Evolutionary conservation across 345 rosid genomes (phyloP).

Genomic region (Euphorbia tirucalli): DNA sequence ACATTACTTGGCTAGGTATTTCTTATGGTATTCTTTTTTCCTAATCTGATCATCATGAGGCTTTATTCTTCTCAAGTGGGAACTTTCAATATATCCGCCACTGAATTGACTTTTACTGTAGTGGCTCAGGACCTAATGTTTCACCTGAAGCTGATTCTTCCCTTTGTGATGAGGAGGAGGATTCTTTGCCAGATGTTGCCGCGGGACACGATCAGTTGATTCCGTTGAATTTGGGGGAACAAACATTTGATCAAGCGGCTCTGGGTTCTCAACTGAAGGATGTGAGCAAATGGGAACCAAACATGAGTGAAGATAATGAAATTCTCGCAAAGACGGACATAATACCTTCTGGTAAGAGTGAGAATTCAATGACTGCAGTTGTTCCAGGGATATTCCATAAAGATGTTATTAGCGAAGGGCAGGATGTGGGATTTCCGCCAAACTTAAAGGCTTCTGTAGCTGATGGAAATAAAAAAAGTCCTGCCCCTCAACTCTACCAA

Average conservation of each 20-base stretch:
- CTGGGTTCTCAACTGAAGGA: constrained; percentile 23
- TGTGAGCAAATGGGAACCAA: constrained; percentile 20
- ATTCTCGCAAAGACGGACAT: constrained; percentile 30
- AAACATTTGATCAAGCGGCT: constrained; percentile 24
- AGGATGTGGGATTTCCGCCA: constrained; percentile 21
- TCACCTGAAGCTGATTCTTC: constrained; percentile 33
- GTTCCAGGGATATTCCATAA: constrained; percentile 17
- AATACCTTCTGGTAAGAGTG: constrained; percentile 25
- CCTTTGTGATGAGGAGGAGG: constrained; percentile 56
- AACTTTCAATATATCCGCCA: constrained; percentile 6
- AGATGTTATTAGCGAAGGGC: constrained; percentile 14
- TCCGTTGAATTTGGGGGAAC: constrained; percentile 34
- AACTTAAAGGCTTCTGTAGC: constrained; percentile 26
- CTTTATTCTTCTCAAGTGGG: background rate
- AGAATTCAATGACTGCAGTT: constrained; percentile 29
- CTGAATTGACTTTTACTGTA: constrained; percentile 37
- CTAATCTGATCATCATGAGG: background rate
- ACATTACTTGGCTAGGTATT: constrained; percentile 80
- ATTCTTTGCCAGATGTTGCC: constrained; percentile 30
- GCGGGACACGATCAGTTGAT: constrained; percentile 28
- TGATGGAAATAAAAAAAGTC: constrained; percentile 30
- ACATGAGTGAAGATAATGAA: constrained; percentile 15
- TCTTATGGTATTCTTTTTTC: constrained; percentile 11
- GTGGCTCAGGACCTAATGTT: constrained; percentile 43
- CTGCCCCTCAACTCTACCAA: constrained; percentile 27